Evolutionary conservation across 106 monocot species (phyloP).

Genomic region (Hemerocallis citrina): DNA sequence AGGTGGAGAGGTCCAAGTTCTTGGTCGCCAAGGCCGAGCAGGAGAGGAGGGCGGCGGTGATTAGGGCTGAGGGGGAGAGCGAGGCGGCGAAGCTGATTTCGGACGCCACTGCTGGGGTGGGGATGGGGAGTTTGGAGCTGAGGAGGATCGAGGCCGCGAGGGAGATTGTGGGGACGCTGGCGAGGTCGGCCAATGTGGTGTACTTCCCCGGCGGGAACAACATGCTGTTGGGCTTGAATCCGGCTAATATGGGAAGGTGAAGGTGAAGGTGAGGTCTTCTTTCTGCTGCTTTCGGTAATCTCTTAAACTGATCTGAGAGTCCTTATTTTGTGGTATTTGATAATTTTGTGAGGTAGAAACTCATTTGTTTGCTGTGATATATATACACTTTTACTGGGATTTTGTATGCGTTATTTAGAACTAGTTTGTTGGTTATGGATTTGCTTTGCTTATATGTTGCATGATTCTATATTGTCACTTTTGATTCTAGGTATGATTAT

Average conservation of each 20-base stretch:
- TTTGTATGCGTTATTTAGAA: too few species aligned
- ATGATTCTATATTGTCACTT: too few species aligned
- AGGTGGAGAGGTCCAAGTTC: conserved; percentile 68
- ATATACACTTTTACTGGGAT: too few species aligned
- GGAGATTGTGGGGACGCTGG: conserved; percentile 54
- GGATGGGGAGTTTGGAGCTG: conserved; percentile 53
- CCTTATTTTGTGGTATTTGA: too few species aligned
- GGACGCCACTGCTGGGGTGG: conserved; percentile 41
- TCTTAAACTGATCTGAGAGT: too few species aligned
- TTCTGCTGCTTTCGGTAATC: too few species aligned
- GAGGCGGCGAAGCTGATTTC: conserved; percentile 53
- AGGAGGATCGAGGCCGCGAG: conserved; percentile 72
- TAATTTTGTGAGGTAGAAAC: too few species aligned
- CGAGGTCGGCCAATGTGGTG: conserved; percentile 39
- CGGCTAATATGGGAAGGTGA: neutral
- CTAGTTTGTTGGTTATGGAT: too few species aligned
- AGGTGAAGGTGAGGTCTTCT: too few species aligned
- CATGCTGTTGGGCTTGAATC: conserved; percentile 49
- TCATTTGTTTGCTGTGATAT: too few species aligned
- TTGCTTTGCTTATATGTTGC: too few species aligned
- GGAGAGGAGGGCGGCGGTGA: conserved; percentile 55
- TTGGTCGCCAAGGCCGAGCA: conserved; percentile 57
- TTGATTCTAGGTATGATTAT: too few species aligned
- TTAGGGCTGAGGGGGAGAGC: conserved; percentile 67
- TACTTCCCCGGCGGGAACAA: conserved; percentile 55